Base-by-base conservation (phyloP, 1,284 basidiomycete genomes). In the Lignosus rhinocerotis region DNA sequence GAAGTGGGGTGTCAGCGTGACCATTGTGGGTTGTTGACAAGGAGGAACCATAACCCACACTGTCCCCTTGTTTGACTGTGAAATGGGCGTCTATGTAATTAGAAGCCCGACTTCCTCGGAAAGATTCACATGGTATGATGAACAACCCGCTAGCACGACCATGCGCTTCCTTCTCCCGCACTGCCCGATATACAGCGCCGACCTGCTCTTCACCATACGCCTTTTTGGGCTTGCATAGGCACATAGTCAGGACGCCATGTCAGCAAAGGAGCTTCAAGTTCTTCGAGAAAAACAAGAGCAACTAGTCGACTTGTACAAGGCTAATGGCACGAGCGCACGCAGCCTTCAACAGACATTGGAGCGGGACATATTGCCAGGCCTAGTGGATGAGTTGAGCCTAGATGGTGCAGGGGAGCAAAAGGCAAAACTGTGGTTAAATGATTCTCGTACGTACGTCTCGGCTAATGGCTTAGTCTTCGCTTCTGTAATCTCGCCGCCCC, bases 361-460 rank as follows among this genome's bases (percentile, higher is more conserved):
- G 62, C 69, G 78, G 36, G 79, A 85, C 47, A 78, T 89, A 34
- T 69, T 89, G 54, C 84, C 86, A 54, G 82, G 80, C 46, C 72
- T 89, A 53, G 73, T 73, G 19, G 79, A 84, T 63, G 86, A 89
- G 69, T 75, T 86, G 21, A 74, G 76, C 32, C 76, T 87, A 51
- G 70, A 76, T 63, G 72, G 74, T 53, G 72, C 76, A 16, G 78
- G 78, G 53, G 72, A 72, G 57, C 72, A 76, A 59, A 83, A 81
- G 80, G 80, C 82, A 25, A 76, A 70, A 43, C 77, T 80, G 67
- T 90, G 86, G 86, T 72, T 89, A 46, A 71, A 77, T 45, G 88
- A 90, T 75, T 80, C 78, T 25, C 60, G 70, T 72, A 63, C 54
- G 68, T 39, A 39, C 25, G 25, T 65, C 11, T 49, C 43, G 36